These are phyloP conservation scores for Ascoidea rubescens DNA, from an alignment of 805 yeast species.

Conservation along the genomic window DNA sequence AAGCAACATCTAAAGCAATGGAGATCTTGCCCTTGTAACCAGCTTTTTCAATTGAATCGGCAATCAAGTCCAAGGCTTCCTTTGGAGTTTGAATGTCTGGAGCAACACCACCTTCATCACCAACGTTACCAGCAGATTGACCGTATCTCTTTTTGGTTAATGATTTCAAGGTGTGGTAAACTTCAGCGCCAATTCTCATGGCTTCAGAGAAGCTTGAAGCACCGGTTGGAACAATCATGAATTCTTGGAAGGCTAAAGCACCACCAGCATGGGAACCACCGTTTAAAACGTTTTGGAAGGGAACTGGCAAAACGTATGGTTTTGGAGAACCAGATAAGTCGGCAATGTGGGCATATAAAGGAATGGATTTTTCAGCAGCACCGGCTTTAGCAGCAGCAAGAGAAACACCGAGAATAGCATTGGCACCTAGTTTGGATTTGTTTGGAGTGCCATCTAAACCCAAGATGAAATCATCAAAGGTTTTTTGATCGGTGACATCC, in stretches of 20 bases:
- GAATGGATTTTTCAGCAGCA: slow-evolving; percentile 89
- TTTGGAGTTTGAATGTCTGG: slow-evolving; percentile 91
- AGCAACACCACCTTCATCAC: slow-evolving; percentile 99
- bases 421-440: slow-evolving; percentile 97
- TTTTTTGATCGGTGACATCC: slow-evolving; percentile 77
- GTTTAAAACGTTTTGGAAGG: slow-evolving; percentile 96
- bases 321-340: slow-evolving; percentile 51
- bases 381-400: slow-evolving; percentile 96
- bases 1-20: slow-evolving; percentile 93
- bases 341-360: slow-evolving; percentile 86
- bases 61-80: slow-evolving; percentile 94
- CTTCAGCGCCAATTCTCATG: slow-evolving; percentile 93
- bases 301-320: slow-evolving; percentile 95
- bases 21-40: slow-evolving; percentile 90
- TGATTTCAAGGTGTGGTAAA: slow-evolving; percentile 91
- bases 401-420: slow-evolving; percentile 97
- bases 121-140: slow-evolving; percentile 97
- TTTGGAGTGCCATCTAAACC: slow-evolving; percentile 92
- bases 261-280: slow-evolving; percentile 99
- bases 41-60: slow-evolving; percentile 78
- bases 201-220: slow-evolving; percentile 91
- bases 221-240: slow-evolving; percentile 95
- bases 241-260: slow-evolving; percentile 96
- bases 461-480: slow-evolving; percentile 75
- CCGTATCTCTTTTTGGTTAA: slow-evolving; percentile 93